A percentile compares a stretch with the other conserved stretches of the same genome.
phyloP scores from a whole-genome alignment of 2,329 filamentous ascomycete species.

The Gremmenia infestans region DNA sequence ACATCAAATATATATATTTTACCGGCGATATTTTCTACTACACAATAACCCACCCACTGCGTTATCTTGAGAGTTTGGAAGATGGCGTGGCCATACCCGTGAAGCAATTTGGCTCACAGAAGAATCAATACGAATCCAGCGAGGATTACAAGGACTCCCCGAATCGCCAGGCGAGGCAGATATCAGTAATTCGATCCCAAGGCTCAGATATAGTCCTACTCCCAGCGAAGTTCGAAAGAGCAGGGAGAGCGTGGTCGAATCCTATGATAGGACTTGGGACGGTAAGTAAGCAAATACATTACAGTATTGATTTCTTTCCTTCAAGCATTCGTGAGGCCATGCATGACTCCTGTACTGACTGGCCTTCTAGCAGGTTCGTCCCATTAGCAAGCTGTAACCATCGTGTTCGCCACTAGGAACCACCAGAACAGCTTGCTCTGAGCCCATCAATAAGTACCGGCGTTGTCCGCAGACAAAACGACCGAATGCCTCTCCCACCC shows the following conservation, averaged over 20 bases:
- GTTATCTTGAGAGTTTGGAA: not conserved
- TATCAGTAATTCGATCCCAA: not conserved
- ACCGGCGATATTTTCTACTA: not conserved
- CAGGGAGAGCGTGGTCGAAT: not conserved
- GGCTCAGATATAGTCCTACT: not conserved
- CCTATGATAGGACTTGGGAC: not conserved
- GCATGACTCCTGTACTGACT: not conserved
- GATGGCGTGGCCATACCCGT: constrained; percentile 33
- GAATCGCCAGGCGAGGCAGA: not conserved
- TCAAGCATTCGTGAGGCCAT: not conserved
- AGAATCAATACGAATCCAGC: not conserved
- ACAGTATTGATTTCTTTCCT: not conserved
- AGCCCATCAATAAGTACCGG: not conserved
- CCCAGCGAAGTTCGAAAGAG: not conserved
- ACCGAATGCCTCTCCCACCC: not conserved
- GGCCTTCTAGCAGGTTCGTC: not conserved
- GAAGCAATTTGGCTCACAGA: constrained; percentile 11
- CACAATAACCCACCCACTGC: not conserved
- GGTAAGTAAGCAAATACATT: not conserved
- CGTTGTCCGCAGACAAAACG: not conserved
- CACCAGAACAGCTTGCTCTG: not conserved
- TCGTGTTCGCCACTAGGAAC: constrained; percentile 1
- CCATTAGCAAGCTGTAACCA: not conserved
- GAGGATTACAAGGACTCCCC: no score
- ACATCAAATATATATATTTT: not conserved